Evolutionary conservation across 2,329 filamentous ascomycete species (phyloP).

Genomic region (Calonectria fujianensis): DNA sequence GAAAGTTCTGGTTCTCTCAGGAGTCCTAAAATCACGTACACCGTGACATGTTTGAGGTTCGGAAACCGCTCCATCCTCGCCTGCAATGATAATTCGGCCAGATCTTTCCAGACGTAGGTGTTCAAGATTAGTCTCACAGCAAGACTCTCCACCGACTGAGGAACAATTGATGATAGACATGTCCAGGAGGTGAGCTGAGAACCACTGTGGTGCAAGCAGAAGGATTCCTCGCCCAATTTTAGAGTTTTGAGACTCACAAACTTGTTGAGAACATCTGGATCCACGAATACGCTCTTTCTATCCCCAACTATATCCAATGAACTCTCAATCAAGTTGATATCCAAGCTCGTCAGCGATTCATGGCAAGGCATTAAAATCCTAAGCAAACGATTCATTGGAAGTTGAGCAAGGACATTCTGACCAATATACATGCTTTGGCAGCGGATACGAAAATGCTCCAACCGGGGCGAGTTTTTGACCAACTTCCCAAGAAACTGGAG

Average conservation of each 20-base stretch:
- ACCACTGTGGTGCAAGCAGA: background rate
- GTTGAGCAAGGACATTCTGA: background rate
- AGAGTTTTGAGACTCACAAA: slow-evolving; percentile 1
- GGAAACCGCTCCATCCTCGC: background rate
- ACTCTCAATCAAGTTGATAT: background rate
- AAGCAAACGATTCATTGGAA: background rate
- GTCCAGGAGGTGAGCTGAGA: background rate
- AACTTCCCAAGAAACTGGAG: background rate
- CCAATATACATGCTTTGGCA: background rate
- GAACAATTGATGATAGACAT: background rate
- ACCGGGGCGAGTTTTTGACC: background rate
- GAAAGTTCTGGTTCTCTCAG: background rate
- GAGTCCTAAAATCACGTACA: background rate
- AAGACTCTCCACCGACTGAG: background rate
- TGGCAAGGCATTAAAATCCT: background rate
- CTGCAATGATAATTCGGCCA: background rate
- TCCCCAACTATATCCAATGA: background rate
- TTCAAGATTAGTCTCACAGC: background rate
- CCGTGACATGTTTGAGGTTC: background rate
- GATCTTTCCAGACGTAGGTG: background rate
- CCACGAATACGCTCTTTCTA: background rate
- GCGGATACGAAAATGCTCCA: slow-evolving; percentile 3
- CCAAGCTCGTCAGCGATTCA: background rate
- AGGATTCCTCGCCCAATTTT: slow-evolving; percentile 10
- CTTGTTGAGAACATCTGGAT: background rate